These are phyloP conservation scores for Fistulifera solaris DNA, from an alignment of 108 stramenopile species.

Conservation along the genomic window DNA sequence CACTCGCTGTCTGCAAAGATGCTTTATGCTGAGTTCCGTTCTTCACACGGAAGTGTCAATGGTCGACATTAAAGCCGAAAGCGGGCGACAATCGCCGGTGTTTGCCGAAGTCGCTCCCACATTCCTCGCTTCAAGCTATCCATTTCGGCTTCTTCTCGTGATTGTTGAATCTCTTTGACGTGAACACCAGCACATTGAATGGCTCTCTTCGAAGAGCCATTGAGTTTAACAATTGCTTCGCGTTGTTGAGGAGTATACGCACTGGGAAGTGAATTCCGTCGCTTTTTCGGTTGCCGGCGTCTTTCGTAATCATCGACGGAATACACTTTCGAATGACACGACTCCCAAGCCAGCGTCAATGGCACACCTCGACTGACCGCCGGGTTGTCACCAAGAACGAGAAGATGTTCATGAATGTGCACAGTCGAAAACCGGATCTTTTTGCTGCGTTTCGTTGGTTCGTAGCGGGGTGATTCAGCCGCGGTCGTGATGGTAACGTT, in stretches of 20 bases:
- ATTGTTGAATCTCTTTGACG: no score
- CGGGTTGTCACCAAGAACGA: conserved; percentile 11
- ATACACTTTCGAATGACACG: background rate
- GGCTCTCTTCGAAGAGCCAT: no score
- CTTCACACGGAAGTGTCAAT: no score
- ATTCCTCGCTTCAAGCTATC: no score
- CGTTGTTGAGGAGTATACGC: background rate
- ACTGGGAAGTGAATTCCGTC: background rate
- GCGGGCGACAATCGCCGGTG: no score
- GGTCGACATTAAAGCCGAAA: no score
- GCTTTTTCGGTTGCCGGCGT: background rate
- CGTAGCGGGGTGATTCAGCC: background rate
- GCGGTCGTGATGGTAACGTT: no score
- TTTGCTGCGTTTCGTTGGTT: background rate
- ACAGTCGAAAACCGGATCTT: conserved; percentile 1
- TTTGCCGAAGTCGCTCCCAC: no score
- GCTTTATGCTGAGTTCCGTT: no score
- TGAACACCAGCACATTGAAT: no score
- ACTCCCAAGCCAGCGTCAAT: conserved; percentile 4
- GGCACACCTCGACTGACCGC: conserved; percentile 5
- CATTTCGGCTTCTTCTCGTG: no score
- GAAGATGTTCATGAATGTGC: background rate
- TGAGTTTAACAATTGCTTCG: background rate
- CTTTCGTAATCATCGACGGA: background rate
- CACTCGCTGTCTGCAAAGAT: no score